Evolutionary conservation across 768 basidiomycete genomes (phyloP), one percentile per base, ranked within the genome.

Genomic region (Auriscalpium orientale): DNA sequence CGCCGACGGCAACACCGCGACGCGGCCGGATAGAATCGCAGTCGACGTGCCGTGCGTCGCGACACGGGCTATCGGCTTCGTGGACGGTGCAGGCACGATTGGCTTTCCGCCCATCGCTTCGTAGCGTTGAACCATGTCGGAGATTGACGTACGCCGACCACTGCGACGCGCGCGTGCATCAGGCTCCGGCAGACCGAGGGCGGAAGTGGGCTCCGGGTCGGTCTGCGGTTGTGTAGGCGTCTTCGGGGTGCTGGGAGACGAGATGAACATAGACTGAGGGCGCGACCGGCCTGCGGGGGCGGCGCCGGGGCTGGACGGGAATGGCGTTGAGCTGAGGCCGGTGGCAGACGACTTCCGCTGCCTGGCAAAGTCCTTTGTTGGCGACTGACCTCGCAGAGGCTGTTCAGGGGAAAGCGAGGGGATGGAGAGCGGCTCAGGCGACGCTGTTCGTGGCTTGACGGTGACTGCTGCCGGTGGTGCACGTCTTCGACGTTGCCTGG

Each of bases 121-220:
- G 67, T 84, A 93, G 46, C 76, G 80, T 61, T 89, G 87, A 22
- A 92, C 91, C 82, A 92, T 91, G 65, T 92, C 83, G 43, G 89
- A 83, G 62, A 92, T 92, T 0, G 91, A 92, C 4, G 84, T 86
- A 52, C 89, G 77, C 18, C 90, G 79, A 8, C 67, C 64, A 7
- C 68, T 61, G 2, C 70, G 68, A 35, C 76, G 76, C 37, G 75
- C 69, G 45, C 68, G 76, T 4, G 71, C 56, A 49, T 79, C 77
- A 48, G 73, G 75, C 2, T 83, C 78, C 18, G 81, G 77, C 45
- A 72, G 65, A 10, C 85, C 50, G 72, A 68, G 57, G 13, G 54
- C 40, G 13, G 64, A 51, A 38, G 62, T 46, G 15, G 45, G 28
- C 10, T 37, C 51, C 53, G 22, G 53, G 36, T 2, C 34, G 13